A percentile compares a stretch with the other conserved stretches of the same genome.
Evolutionary conservation across 1,284 basidiomycete species (phyloP).

Genomic region (Trametes polyzona): DNA sequence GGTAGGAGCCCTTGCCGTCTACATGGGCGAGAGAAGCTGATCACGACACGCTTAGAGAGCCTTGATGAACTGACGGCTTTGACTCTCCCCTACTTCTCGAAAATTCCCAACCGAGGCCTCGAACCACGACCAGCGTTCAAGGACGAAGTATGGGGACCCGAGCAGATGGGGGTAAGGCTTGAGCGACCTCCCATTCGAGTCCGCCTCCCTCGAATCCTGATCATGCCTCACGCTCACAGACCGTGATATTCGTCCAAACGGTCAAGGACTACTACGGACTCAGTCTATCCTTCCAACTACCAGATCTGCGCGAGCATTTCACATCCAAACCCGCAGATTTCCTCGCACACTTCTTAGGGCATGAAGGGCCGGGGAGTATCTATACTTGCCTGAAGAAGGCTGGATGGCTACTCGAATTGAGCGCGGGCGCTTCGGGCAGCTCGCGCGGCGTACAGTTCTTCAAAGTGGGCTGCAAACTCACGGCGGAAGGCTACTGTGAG

Average conservation of each 20-base stretch:
- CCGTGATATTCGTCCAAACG: constrained; percentile 61
- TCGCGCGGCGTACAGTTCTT: constrained; percentile 62
- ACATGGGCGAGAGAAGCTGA: no score
- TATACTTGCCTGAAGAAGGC: constrained; percentile 64
- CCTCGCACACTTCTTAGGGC: constrained; percentile 68
- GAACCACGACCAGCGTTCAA: constrained; percentile 42
- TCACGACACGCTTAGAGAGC: constrained; percentile 24
- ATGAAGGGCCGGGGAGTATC: constrained; percentile 70
- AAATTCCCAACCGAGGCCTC: constrained; percentile 51
- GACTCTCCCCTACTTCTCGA: constrained; percentile 44
- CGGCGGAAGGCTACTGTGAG: constrained; percentile 60
- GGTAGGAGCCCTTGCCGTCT: constrained; percentile 26
- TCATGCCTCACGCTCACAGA: no score
- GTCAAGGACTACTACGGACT: constrained; percentile 64
- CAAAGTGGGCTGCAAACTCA: constrained; percentile 59
- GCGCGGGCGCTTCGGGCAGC: constrained; percentile 49
- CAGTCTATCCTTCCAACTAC: constrained; percentile 60
- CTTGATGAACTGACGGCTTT: constrained; percentile 33
- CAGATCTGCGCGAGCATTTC: constrained; percentile 57
- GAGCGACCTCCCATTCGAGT: neutral
- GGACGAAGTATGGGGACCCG: constrained; percentile 35
- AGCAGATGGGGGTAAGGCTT: constrained; percentile 43
- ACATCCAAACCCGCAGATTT: constrained; percentile 57
- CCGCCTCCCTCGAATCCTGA: neutral
- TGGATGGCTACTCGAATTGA: constrained; percentile 65